A percentile compares a stretch with the other conserved stretches of the same genome.
Evolutionary conservation across 495 filamentous ascomycete species (phyloP).

Genomic region (Neurospora intermedia): DNA sequence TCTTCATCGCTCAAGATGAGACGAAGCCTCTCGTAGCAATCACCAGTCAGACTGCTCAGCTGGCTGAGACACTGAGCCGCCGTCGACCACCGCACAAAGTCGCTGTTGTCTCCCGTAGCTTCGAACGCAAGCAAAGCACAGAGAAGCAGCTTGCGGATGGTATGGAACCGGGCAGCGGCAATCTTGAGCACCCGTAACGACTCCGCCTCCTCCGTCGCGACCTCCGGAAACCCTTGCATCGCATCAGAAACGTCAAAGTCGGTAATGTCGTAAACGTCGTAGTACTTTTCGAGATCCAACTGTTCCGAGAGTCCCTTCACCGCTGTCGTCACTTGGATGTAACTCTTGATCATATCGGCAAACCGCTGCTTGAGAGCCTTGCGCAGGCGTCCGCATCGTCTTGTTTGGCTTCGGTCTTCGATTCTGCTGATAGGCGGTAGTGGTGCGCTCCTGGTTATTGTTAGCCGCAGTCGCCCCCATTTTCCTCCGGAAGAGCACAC

Average conservation of each 20-base stretch:
- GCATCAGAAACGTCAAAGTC: constrained; percentile 64
- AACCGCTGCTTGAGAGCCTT: constrained; percentile 59
- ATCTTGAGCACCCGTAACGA: constrained; percentile 71
- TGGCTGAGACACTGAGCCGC: constrained; percentile 65
- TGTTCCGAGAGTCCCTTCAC: constrained; percentile 65
- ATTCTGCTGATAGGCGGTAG: constrained; percentile 75
- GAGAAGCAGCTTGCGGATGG: constrained; percentile 68
- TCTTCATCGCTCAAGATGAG: constrained; percentile 74
- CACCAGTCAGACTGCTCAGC: constrained; percentile 47
- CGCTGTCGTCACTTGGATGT: constrained; percentile 52
- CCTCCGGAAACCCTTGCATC: constrained; percentile 46
- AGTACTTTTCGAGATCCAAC: constrained; percentile 75
- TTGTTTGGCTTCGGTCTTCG: constrained; percentile 64
- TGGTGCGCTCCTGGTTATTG: constrained; percentile 57
- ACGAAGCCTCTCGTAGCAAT: constrained; percentile 45
- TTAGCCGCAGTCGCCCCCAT: constrained; percentile 24
- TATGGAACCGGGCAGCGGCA: constrained; percentile 67
- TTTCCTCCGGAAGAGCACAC: constrained; percentile 12
- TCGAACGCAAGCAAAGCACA: constrained; percentile 81
- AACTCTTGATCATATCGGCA: constrained; percentile 55
- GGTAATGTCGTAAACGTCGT: constrained; percentile 85
- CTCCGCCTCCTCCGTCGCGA: constrained; percentile 57
- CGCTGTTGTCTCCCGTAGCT: constrained; percentile 70
- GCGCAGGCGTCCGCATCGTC: constrained; percentile 70
- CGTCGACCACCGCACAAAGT: constrained; percentile 69